Evolutionary conservation across 306 rosid species (phyloP), one percentile per base, ranked within the genome.

Genomic region (Ceratonia siliqua): DNA sequence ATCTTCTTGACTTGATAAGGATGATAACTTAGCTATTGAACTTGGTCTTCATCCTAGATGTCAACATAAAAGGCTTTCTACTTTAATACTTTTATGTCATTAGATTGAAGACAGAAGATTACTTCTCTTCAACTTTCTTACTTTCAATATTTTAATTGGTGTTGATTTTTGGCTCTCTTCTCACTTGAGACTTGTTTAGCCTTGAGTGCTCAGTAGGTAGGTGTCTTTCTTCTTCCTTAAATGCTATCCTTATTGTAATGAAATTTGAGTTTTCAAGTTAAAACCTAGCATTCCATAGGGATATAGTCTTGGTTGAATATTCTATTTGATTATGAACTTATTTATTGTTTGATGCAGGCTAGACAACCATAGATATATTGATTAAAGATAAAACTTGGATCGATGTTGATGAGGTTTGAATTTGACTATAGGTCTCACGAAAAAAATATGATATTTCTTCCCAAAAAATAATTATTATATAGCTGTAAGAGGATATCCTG

Each of bases 161-260:
- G 59, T 7, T 24, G 28, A 21, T 27, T n/a, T 66, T 15, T 8
- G 43, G 33, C 14, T 45, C 33, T 76, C 22, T 13, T 35, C 11
- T 68, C 17, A 74, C 24, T 56, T 9, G 62, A 46, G 42, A 48
- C 62, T n/a, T 46, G 20, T 56, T 68, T 8, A 55, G 39, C 25
- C 12, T 32, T 22, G 30, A 43, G 39, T 53, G 18, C 20, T 0
- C 12, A 1, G 35, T 45, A 52, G 22, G 45, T 21, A 71, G 36
- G 36, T 11, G 42, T 46, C 52, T 14, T 39, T 28, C 66, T 27
- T 57, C 43, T 30, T 38, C 48, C 35, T 12, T 2, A 50, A 33
- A 33, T 62, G 3, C 48, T 32, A 20, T 1, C 4, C 18, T 7
- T 17, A 6, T 43, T 35, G 15, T 15, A 5, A 38, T 27, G 52